Conservation (phyloP, 192 early-diverging fungal species). For the Haplosporangium gracile region DNA sequence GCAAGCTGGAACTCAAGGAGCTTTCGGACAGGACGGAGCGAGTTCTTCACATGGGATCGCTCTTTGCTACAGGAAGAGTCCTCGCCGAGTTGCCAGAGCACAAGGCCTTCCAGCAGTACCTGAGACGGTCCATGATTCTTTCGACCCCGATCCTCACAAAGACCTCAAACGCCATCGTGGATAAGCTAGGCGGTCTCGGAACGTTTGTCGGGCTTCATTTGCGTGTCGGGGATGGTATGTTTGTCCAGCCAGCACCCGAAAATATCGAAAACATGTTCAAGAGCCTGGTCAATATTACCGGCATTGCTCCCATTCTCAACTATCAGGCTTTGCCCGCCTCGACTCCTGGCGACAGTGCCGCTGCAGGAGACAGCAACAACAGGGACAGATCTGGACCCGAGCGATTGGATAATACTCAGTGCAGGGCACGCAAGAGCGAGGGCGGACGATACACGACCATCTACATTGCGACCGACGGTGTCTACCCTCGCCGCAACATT, state of each 20-base stretch:
- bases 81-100: slow-evolving; percentile 61
- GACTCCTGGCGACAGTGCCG: neutral
- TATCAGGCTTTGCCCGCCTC: slow-evolving; percentile 16
- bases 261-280: slow-evolving; percentile 66
- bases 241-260: slow-evolving; percentile 54
- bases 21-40: slow-evolving; percentile 44
- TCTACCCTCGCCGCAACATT: slow-evolving; percentile 51
- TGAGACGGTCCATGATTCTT: slow-evolving; percentile 64
- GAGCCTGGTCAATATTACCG: slow-evolving; percentile 54
- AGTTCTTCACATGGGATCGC: slow-evolving; percentile 67
- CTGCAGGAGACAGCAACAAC: neutral
- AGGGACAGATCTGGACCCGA: neutral
- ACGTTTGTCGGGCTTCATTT: slow-evolving; percentile 65
- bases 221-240: slow-evolving; percentile 67
- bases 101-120: slow-evolving; percentile 45
- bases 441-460: slow-evolving; percentile 45
- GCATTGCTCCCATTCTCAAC: slow-evolving; percentile 34
- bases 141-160: slow-evolving; percentile 59
- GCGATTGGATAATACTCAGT: slow-evolving; percentile 14
- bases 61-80: slow-evolving; percentile 64
- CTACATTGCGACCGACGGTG: slow-evolving; percentile 57
- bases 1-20: slow-evolving; percentile 50
- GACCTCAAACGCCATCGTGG: slow-evolving; percentile 58
- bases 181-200: slow-evolving; percentile 61
- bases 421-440: slow-evolving; percentile 10